Evolutionary conservation across 169 alveolate species (phyloP).

Genomic region (Cryptosporidium felis): DNA sequence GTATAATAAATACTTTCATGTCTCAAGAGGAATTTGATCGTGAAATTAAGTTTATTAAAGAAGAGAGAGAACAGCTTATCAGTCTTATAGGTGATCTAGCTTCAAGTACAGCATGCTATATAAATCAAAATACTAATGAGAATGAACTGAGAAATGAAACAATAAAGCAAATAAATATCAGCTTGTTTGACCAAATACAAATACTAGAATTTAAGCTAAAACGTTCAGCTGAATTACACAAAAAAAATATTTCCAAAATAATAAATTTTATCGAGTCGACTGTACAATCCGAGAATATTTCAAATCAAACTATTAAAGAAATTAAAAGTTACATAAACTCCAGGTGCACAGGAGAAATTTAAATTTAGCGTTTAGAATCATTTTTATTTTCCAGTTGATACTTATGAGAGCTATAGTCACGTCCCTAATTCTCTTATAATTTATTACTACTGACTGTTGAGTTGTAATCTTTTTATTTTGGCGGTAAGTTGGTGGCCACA

Average conservation of each 20-base stretch:
- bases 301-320: background rate
- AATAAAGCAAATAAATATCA: conserved; percentile 19
- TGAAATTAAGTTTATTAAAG: background rate
- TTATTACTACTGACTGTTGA: background rate
- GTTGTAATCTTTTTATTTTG: conserved; percentile 1
- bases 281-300: background rate
- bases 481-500: conserved; percentile 18
- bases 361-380: too few relatives aligned
- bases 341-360: too few relatives aligned
- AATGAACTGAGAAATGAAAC: conserved; percentile 6
- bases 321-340: background rate
- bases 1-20: background rate
- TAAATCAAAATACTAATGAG: background rate
- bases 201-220: conserved; percentile 39
- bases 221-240: background rate
- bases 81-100: background rate
- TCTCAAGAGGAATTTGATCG: background rate
- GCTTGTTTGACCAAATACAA: conserved; percentile 29
- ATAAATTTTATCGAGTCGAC: conserved; percentile 2
- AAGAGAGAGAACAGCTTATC: background rate
- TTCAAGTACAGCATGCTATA: background rate
- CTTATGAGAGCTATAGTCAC: background rate
- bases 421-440: background rate
- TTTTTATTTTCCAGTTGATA: background rate
- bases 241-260: background rate